Conservation (phyloP, 768 basidiomycete genomes). For the Mycena kentingensis region DNA sequence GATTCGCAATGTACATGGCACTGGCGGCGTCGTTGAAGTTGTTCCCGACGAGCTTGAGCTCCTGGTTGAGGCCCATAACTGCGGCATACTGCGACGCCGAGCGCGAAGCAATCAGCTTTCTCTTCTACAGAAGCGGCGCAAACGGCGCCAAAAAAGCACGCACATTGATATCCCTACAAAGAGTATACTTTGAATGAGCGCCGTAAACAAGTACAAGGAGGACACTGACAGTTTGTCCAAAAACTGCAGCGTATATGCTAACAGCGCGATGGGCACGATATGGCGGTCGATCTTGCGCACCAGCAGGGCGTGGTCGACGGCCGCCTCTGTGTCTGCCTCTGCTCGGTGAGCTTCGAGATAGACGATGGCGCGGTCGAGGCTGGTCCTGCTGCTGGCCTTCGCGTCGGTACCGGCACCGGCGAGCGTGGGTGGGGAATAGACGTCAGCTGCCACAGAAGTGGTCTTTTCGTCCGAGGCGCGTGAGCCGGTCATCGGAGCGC, state of each 20-base stretch:
- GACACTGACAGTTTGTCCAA: slow-evolving; percentile 19
- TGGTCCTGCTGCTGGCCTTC: slow-evolving; percentile 13
- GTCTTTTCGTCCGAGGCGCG: no score
- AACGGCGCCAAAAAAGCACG: background rate
- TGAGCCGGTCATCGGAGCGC: no score
- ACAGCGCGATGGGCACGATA: slow-evolving; percentile 18
- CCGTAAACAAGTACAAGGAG: background rate
- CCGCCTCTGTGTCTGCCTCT: background rate
- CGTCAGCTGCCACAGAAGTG: no score
- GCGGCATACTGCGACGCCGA: slow-evolving; percentile 12
- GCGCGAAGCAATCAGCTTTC: background rate
- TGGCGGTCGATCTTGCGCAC: slow-evolving; percentile 23
- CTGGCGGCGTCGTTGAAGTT: slow-evolving; percentile 22
- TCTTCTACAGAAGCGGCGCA: background rate
- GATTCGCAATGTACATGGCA: slow-evolving; percentile 21
- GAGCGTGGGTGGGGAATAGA: no score
- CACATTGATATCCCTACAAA: slow-evolving; percentile 19
- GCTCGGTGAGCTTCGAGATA: slow-evolving; percentile 13
- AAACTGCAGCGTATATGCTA: slow-evolving; percentile 17
- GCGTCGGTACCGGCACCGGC: no score
- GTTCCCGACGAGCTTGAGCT: slow-evolving; percentile 19
- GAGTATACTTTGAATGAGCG: background rate
- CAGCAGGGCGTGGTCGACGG: slow-evolving; percentile 16
- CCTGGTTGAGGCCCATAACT: slow-evolving; percentile 21
- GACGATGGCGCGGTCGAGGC: slow-evolving; percentile 18